phyloP scores from a whole-genome alignment of 495 filamentous ascomycete genomes.

The Tuber melanosporum region DNA sequence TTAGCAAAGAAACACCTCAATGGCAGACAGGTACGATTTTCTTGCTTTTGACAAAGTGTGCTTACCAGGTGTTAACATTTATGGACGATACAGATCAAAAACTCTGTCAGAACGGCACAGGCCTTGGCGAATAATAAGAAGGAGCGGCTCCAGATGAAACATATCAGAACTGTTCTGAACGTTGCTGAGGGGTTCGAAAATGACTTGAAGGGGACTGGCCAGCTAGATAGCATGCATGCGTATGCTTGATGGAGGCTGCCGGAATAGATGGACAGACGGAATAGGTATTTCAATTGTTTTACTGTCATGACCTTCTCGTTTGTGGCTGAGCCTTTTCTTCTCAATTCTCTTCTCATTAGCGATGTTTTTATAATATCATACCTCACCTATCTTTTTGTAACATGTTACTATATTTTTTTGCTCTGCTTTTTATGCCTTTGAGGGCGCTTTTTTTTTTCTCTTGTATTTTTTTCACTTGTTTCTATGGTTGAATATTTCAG shows the following conservation, averaged over 20 bases:
- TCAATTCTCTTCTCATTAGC: slow-evolving; percentile 12
- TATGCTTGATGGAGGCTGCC: slow-evolving; percentile 17
- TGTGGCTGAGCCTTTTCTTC: slow-evolving; percentile 8
- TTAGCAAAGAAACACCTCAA: slow-evolving; percentile 70
- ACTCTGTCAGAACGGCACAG: slow-evolving; percentile 79
- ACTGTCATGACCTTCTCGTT: not conserved
- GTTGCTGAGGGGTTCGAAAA: slow-evolving; percentile 76
- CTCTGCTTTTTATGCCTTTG: not conserved
- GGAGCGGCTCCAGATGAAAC: slow-evolving; percentile 64
- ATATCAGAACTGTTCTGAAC: slow-evolving; percentile 75
- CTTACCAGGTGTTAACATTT: slow-evolving; percentile 20
- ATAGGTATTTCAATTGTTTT: slow-evolving; percentile 3
- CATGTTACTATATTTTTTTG: not conserved
- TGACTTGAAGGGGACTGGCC: slow-evolving; percentile 63
- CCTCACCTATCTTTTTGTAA: not conserved
- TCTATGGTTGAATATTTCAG: not conserved
- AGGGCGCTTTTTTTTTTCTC: not conserved
- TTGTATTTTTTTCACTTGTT: not conserved
- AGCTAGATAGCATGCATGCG: slow-evolving; percentile 55
- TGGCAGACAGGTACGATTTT: slow-evolving; percentile 63
- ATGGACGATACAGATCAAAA: slow-evolving; percentile 63
- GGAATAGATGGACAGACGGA: not conserved
- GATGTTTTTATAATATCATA: not conserved
- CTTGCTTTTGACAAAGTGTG: not conserved
- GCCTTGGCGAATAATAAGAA: slow-evolving; percentile 73